Conservation (phyloP, 2,329 filamentous ascomycete species). For the Clonostachys solani region DNA sequence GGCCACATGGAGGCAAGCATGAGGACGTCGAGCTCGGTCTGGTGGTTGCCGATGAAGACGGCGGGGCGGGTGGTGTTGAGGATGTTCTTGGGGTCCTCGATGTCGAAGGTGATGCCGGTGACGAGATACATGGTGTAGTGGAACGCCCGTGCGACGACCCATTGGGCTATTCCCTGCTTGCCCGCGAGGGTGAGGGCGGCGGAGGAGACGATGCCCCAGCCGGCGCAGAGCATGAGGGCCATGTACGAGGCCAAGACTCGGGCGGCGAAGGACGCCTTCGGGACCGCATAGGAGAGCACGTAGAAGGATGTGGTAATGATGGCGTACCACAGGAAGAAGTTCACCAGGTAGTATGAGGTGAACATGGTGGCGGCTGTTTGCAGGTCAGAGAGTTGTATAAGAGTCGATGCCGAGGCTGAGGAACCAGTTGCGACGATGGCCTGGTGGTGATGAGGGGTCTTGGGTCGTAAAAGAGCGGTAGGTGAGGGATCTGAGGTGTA, state of each 20-base stretch:
- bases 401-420: no score
- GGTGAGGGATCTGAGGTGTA: no score
- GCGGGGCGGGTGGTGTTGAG: constrained; percentile 69
- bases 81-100: constrained; percentile 62
- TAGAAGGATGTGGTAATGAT: constrained; percentile 54
- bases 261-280: constrained; percentile 62
- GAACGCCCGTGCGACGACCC: constrained; percentile 76
- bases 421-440: no score
- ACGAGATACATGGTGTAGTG: constrained; percentile 70
- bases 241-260: constrained; percentile 65
- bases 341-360: constrained; percentile 30
- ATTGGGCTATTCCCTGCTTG: constrained; percentile 75
- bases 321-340: constrained; percentile 47
- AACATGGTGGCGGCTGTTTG: constrained; percentile 20
- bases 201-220: constrained; percentile 73
- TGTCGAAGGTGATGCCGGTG: constrained; percentile 74
- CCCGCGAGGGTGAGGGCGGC: constrained; percentile 67
- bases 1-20: constrained; percentile 90
- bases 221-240: constrained; percentile 53
- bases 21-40: constrained; percentile 91
- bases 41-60: constrained; percentile 92
- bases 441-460: no score
- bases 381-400: no score
- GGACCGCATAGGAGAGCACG: constrained; percentile 53
- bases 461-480: no score